phyloP scores from a whole-genome alignment of 805 yeast genomes.

The Kazachstania taianensis region DNA sequence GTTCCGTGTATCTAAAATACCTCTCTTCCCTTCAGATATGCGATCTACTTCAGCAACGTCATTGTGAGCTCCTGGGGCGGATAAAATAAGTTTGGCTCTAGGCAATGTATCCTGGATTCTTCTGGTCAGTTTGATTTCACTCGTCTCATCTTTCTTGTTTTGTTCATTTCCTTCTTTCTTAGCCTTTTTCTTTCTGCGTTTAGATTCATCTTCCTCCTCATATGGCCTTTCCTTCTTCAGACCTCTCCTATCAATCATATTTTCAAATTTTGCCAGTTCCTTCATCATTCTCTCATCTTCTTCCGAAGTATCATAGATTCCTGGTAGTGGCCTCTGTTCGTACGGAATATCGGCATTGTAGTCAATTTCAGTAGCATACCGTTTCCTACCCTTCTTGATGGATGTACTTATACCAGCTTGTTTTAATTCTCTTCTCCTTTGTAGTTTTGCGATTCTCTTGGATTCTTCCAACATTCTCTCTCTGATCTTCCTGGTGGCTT shows the following conservation, averaged over 20 bases:
- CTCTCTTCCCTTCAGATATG: constrained; percentile 22
- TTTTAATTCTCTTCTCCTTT: constrained; percentile 70
- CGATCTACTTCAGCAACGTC: constrained; percentile 15
- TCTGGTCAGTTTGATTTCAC: not conserved
- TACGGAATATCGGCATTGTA: constrained; percentile 77
- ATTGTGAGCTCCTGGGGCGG: constrained; percentile 27
- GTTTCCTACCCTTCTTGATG: constrained; percentile 39
- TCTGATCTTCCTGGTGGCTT: constrained; percentile 81
- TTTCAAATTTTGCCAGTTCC: constrained; percentile 35
- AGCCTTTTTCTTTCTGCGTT: constrained; percentile 8
- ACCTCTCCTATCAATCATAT: constrained; percentile 26
- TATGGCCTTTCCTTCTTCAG: constrained; percentile 17
- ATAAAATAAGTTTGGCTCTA: constrained; percentile 20
- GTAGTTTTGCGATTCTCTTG: constrained; percentile 61
- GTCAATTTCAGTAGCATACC: constrained; percentile 55
- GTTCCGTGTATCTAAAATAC: constrained; percentile 10
- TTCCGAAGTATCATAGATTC: constrained; percentile 56
- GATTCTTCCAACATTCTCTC: constrained; percentile 78
- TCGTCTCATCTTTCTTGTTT: constrained; percentile 13
- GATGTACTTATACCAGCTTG: constrained; percentile 59
- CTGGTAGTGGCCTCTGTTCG: constrained; percentile 58
- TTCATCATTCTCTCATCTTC: constrained; percentile 39
- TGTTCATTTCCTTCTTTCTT: constrained; percentile 15
- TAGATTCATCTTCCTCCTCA: constrained; percentile 11
- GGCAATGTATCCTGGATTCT: not conserved